Percentiles rank a stretch among this genome's conserved stretches.
phyloP scores from a whole-genome alignment of 2,329 filamentous ascomycete species.

The Trichoderma atrobrunneum region DNA sequence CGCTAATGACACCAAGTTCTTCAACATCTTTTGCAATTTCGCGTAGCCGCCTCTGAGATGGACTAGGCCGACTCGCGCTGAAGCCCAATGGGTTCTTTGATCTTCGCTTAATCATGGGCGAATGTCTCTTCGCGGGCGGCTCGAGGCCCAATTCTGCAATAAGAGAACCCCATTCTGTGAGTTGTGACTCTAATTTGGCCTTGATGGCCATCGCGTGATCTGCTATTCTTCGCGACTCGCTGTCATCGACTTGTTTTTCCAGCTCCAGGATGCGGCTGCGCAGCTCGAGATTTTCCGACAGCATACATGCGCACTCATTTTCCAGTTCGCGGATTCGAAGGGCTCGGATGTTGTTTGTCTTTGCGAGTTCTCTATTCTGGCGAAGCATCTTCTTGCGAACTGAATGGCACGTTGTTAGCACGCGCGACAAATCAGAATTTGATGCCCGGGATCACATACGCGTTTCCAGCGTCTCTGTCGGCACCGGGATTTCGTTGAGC shows the following conservation, averaged over 20 bases:
- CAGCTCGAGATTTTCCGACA: conserved; percentile 76
- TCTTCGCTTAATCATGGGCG: conserved; percentile 41
- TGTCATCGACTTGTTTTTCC: conserved; percentile 64
- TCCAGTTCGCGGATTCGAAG: conserved; percentile 74
- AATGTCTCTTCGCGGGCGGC: conserved; percentile 51
- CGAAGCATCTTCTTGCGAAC: conserved; percentile 77
- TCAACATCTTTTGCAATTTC: conserved; percentile 56
- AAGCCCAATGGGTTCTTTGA: conserved; percentile 43
- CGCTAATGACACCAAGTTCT: conserved; percentile 56
- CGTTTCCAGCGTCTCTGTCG: conserved; percentile 68
- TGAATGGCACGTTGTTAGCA: conserved; percentile 34
- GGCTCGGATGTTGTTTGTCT: conserved; percentile 73
- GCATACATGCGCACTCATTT: conserved; percentile 68
- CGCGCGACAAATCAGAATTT: conserved; percentile 8
- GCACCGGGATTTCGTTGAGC: conserved; percentile 70
- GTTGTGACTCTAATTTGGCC: conserved; percentile 66
- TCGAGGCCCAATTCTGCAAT: conserved; percentile 64
- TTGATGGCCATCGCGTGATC: conserved; percentile 69
- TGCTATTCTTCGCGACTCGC: conserved; percentile 56
- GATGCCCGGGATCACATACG: conserved; percentile 49
- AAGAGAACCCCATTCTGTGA: conserved; percentile 66
- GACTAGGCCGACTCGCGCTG: conserved; percentile 41
- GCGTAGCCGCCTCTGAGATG: conserved; percentile 55
- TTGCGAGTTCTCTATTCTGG: conserved; percentile 81
- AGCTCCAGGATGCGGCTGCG: conserved; percentile 68